phyloP scores from a whole-genome alignment of 805 yeast genomes.

The Candida nitratophila region DNA sequence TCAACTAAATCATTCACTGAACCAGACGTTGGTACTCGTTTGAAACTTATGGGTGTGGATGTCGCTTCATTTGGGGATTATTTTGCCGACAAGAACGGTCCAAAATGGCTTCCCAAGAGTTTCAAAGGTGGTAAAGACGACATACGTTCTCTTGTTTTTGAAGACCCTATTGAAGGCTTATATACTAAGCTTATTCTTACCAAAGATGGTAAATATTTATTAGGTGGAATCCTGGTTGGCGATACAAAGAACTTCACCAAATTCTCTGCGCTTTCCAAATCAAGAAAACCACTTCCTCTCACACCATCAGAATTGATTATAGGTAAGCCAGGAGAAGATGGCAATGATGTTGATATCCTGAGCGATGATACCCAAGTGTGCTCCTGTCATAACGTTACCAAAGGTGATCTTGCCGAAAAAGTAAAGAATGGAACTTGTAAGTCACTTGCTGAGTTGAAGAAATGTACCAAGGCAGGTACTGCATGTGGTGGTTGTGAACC shows the following conservation, averaged over 20 bases:
- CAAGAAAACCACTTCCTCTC: slow-evolving; percentile 23
- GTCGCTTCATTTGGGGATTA: slow-evolving; percentile 33
- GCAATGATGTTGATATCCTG: slow-evolving; percentile 23
- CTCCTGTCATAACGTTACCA: slow-evolving; percentile 29
- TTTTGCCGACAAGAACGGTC: slow-evolving; percentile 29
- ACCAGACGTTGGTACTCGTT: slow-evolving; percentile 29
- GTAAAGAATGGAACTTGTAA: slow-evolving; percentile 22
- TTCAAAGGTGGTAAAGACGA: slow-evolving; percentile 11
- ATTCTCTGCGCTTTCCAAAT: slow-evolving; percentile 21
- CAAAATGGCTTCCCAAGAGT: slow-evolving; percentile 26
- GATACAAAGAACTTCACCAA: slow-evolving; percentile 26
- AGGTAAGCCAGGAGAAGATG: slow-evolving; percentile 18
- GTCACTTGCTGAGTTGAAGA: slow-evolving; percentile 26
- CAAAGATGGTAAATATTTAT: slow-evolving; percentile 27
- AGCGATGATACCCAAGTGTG: slow-evolving; percentile 30
- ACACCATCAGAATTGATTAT: slow-evolving; percentile 26
- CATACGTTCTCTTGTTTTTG: slow-evolving; percentile 21
- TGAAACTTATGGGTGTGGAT: slow-evolving; percentile 31
- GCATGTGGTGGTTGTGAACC: slow-evolving; percentile 34
- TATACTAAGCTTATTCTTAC: slow-evolving; percentile 28
- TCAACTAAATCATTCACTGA: slow-evolving; percentile 21
- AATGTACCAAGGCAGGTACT: slow-evolving; percentile 30
- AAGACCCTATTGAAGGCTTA: slow-evolving; percentile 27
- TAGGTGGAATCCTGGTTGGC: slow-evolving; percentile 32
- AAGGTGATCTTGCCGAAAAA: slow-evolving; percentile 23